Evolutionary conservation across 805 yeast species (phyloP).

Genomic region (Zygosaccharomyces pseudorouxii): DNA sequence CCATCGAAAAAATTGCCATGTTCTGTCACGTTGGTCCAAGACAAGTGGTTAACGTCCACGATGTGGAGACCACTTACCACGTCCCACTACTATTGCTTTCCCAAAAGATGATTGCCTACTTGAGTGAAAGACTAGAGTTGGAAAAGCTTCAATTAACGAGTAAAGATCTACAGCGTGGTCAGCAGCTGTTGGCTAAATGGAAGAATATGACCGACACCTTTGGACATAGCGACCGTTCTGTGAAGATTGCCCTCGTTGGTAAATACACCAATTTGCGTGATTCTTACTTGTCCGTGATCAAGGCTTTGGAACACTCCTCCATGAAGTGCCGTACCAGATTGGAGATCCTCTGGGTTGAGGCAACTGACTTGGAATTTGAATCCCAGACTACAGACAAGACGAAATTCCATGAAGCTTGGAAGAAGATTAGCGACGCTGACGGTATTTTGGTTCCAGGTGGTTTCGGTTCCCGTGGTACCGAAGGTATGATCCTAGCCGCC

Average conservation of each 20-base stretch:
- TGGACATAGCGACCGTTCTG: conserved; percentile 80
- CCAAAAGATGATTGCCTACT: conserved; percentile 74
- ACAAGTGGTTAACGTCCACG: conserved; percentile 95
- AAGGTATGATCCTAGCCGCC: conserved; percentile 96
- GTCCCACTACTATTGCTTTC: conserved; percentile 88
- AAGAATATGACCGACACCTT: conserved; percentile 67
- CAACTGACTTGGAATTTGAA: conserved; percentile 79
- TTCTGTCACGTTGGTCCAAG: conserved; percentile 98
- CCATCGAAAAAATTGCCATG: conserved; percentile 96
- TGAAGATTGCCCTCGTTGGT: conserved; percentile 94
- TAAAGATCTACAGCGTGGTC: conserved; percentile 62
- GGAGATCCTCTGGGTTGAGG: conserved; percentile 94
- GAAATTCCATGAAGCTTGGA: conserved; percentile 94
- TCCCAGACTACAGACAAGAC: conserved; percentile 60
- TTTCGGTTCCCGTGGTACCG: conserved; percentile 94
- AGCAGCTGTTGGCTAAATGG: conserved; percentile 71
- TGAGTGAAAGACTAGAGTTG: conserved; percentile 63
- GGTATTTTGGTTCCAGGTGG: conserved; percentile 99
- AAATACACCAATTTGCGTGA: conserved; percentile 95
- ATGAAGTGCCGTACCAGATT: conserved; percentile 82
- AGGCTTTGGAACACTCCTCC: conserved; percentile 91
- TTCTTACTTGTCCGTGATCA: conserved; percentile 89
- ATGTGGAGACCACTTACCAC: conserved; percentile 94
- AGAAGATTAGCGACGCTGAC: conserved; percentile 83
- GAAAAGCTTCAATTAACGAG: conserved; percentile 42